phyloP scores from a whole-genome alignment of 129 eudicot genomes.

The Chrysanthemum makinoi region DNA sequence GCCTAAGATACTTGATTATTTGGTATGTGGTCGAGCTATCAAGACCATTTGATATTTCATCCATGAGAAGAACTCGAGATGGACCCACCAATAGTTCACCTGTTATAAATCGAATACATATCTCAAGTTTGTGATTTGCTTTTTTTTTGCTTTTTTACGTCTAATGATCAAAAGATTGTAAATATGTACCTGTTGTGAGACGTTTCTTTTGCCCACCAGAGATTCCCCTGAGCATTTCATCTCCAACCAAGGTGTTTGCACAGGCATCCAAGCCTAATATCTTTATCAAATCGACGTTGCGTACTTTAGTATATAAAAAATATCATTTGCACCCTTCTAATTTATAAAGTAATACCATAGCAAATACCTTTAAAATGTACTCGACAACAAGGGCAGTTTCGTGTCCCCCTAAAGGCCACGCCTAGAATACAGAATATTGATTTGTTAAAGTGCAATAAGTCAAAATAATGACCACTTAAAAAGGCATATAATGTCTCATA shows the following conservation, averaged over 20 bases:
- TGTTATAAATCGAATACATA: slow-evolving; percentile 15
- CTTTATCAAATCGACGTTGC: slow-evolving; percentile 54
- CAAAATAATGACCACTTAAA: neutral
- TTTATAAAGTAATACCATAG: neutral
- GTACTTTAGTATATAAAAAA: slow-evolving; percentile 22
- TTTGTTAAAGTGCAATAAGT: slow-evolving; percentile 1
- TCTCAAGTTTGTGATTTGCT: neutral
- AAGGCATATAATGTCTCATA: slow-evolving; percentile 23
- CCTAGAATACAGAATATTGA: slow-evolving; percentile 40
- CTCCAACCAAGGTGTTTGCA: slow-evolving; percentile 92
- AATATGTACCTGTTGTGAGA: slow-evolving; percentile 78
- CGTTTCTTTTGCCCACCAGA: slow-evolving; percentile 99
- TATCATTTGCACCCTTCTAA: neutral
- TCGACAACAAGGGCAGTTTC: slow-evolving; percentile 80
- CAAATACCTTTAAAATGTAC: slow-evolving; percentile 88
- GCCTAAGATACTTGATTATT: slow-evolving; percentile 82
- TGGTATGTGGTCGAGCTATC: slow-evolving; percentile 92
- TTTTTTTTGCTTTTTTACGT: too few relatives aligned
- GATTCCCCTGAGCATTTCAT: slow-evolving; percentile 95
- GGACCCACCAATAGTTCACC: slow-evolving; percentile 94
- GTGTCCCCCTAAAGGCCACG: slow-evolving; percentile 78
- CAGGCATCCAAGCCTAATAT: slow-evolving; percentile 92
- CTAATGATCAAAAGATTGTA: slow-evolving; percentile 12
- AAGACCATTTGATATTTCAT: slow-evolving; percentile 95
- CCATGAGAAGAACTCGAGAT: slow-evolving; percentile 85